phyloP scores from a whole-genome alignment of 2,329 filamentous ascomycete species.

The Alternaria hordeiaustralica region DNA sequence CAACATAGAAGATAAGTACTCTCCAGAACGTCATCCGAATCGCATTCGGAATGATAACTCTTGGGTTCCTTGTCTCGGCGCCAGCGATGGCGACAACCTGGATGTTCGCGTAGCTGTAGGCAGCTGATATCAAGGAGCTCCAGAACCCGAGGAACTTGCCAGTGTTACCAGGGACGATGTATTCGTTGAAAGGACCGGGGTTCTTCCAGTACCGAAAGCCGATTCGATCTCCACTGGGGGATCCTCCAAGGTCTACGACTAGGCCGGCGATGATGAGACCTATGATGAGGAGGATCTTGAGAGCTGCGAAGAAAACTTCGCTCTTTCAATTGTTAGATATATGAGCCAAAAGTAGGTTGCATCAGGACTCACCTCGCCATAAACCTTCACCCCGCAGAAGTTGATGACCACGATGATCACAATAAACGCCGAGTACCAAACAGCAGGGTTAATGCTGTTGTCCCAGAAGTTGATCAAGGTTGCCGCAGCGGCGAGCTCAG shows the following conservation, averaged over 20 bases:
- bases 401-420: conserved; percentile 17
- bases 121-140: conserved; percentile 60
- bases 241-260: conserved; percentile 38
- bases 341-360: background rate
- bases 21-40: conserved; percentile 60
- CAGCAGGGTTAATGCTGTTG: conserved; percentile 11
- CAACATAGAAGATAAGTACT: conserved; percentile 61
- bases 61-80: conserved; percentile 40
- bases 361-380: conserved; percentile 21
- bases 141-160: conserved; percentile 68
- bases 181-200: conserved; percentile 60
- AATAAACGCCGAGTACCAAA: conserved; percentile 17
- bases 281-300: conserved; percentile 51
- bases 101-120: conserved; percentile 37
- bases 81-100: conserved; percentile 39
- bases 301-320: conserved; percentile 56
- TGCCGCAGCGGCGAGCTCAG: conserved; percentile 71
- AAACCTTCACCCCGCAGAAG: conserved; percentile 7
- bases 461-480: conserved; percentile 79
- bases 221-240: conserved; percentile 33
- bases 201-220: conserved; percentile 73
- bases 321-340: conserved; percentile 33
- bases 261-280: conserved; percentile 38
- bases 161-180: conserved; percentile 59
- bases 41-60: conserved; percentile 57